Evolutionary conservation across 441 rosid species (phyloP).

Genomic region (Pelargonium myrrhifolium): DNA sequence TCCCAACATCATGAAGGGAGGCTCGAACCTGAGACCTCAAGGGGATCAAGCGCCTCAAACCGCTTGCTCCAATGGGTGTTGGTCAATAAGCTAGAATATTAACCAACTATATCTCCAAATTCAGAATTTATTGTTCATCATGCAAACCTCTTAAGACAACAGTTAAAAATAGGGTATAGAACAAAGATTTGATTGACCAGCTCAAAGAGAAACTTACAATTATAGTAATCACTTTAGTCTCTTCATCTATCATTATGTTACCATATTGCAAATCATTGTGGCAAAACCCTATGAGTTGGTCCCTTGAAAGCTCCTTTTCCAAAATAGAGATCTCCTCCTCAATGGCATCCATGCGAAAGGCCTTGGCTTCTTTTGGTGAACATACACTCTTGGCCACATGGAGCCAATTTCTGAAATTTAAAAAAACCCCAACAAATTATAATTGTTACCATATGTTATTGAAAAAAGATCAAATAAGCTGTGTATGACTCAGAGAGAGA

Average conservation of each 20-base stretch:
- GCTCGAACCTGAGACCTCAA: too few species aligned
- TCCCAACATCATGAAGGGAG: too few species aligned
- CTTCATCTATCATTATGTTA: slow-evolving; percentile 88
- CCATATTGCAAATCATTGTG: slow-evolving; percentile 96
- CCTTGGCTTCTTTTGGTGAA: slow-evolving; percentile 58
- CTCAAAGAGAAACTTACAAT: slow-evolving; percentile 50
- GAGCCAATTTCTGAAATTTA: slow-evolving; percentile 66
- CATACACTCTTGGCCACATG: slow-evolving; percentile 46
- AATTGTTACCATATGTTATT: background rate
- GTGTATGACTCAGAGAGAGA: slow-evolving; percentile 2
- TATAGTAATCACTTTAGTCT: slow-evolving; percentile 66
- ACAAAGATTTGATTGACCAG: slow-evolving; percentile 4
- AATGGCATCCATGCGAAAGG: slow-evolving; percentile 52
- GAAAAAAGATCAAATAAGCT: slow-evolving; percentile 1
- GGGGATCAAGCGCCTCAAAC: too few species aligned
- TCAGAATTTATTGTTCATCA: background rate
- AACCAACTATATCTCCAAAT: background rate
- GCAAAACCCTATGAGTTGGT: slow-evolving; percentile 62
- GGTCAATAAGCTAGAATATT: too few species aligned
- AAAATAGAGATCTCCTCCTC: slow-evolving; percentile 52
- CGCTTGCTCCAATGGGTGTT: too few species aligned
- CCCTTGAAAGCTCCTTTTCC: slow-evolving; percentile 44
- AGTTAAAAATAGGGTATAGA: background rate
- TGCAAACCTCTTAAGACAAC: background rate
- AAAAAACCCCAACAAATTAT: background rate